These are phyloP conservation scores for Chrysanthemum seticuspe DNA, from an alignment of 129 eudicot species.

Conservation along the genomic window DNA sequence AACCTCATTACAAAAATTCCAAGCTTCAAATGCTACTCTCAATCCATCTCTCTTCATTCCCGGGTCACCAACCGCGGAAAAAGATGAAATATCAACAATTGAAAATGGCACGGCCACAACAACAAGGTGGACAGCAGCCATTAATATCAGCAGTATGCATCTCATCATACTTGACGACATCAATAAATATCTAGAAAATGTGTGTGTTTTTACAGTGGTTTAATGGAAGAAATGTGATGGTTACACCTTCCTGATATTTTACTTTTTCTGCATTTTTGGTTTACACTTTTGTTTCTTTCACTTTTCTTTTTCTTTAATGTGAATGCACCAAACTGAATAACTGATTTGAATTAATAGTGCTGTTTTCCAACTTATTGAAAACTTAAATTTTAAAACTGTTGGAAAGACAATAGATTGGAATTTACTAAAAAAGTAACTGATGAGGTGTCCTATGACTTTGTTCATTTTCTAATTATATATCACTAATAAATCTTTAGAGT, in stretches of 20 bases:
- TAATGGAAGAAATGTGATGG: background rate
- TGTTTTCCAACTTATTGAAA: slow-evolving; percentile 7
- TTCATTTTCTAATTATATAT: no score
- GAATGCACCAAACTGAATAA: background rate
- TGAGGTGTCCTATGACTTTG: no score
- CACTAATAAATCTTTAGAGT: no score
- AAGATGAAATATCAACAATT: background rate
- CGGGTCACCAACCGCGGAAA: slow-evolving; percentile 75
- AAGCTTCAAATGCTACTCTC: slow-evolving; percentile 78
- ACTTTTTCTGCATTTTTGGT: slow-evolving; percentile 11
- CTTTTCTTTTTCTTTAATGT: background rate
- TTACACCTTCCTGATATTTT: slow-evolving; percentile 5
- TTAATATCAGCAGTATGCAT: slow-evolving; percentile 18
- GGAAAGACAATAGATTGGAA: no score
- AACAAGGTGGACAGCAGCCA: background rate
- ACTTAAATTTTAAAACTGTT: background rate
- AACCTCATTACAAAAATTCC: slow-evolving; percentile 94
- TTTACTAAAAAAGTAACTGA: no score
- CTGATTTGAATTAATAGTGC: slow-evolving; percentile 14
- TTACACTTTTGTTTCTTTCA: background rate
- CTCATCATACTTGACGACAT: background rate
- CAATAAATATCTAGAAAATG: background rate
- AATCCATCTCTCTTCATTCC: slow-evolving; percentile 81
- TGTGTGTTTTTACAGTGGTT: background rate
- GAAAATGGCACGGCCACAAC: slow-evolving; percentile 3